Evolutionary conservation across 2,329 filamentous ascomycete species (phyloP), one percentile per base, ranked within the genome.

Genomic region (Coleophoma crateriformis): DNA sequence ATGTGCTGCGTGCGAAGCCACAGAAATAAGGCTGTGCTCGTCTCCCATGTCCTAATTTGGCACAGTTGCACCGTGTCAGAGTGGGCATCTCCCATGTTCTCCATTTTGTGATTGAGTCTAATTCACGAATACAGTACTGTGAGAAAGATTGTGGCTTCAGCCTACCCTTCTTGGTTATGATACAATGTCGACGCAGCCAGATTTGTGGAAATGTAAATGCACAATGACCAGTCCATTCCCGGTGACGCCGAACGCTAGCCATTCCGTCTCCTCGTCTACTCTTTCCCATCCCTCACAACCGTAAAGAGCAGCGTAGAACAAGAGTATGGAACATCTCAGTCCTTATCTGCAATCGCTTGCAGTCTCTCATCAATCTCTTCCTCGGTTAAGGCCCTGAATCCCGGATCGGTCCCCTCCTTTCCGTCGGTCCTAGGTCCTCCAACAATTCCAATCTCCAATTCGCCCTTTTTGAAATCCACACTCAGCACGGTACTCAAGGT

Each of bases 401-500:
- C 77, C 45, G 85, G 71, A 63, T 89, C 81, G 55, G 85, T 87
- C 57, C 89, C 90, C 68, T 95, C 88, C 72, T 88, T 79, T 59
- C 91, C 92, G 65, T 95, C 89, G 51, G 77, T 72, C 63, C 83
- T 81, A 50, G 92, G 91, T 32, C 90, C 92, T 58, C 94, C 94
- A 48, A 96, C 94, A 65, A 99, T 91, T 56, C 94, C 94, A 71
- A 99, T 89, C 75, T 99, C 94, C 68, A 99, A 85, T 77, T 99
- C 94, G 62, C 88, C 88, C 79, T 97, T 97, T 82, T 99, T 99
- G 79, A 99, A 99, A 70, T 99, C 94, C 70, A 97, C 95, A 72
- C 92, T 96, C 57, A 99, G 79, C 53, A 99, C 91, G 34, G 88
- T 95, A 81, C 91, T 96, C 69, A 99, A 75, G 7, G 94, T 92